These are phyloP conservation scores for Cystofilobasidium ferigula DNA, from an alignment of 768 basidiomycete species.

Conservation along the genomic window DNA sequence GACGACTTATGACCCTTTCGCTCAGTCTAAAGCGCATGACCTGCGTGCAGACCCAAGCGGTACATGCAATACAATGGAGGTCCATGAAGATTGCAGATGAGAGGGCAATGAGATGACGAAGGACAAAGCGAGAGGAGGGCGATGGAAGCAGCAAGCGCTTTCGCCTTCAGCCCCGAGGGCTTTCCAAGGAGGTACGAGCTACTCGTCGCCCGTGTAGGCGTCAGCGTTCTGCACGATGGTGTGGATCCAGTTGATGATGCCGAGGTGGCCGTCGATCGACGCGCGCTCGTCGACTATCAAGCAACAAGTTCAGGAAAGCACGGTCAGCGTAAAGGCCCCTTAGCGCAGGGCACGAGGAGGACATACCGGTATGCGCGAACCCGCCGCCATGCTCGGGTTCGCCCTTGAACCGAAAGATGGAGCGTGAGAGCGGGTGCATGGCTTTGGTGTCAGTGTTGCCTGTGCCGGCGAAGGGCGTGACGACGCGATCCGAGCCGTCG, in stretches of 20 bases:
- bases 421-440: slow-evolving; percentile 8
- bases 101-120: no score
- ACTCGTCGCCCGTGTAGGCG: slow-evolving; percentile 33
- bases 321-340: no score
- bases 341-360: not conserved
- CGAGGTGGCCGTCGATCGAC: slow-evolving; percentile 31
- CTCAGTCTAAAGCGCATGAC: no score
- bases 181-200: no score
- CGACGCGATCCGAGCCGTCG: slow-evolving; percentile 3
- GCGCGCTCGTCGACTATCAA: slow-evolving; percentile 37
- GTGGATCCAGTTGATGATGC: slow-evolving; percentile 35
- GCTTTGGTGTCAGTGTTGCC: slow-evolving; percentile 15
- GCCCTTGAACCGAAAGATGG: slow-evolving; percentile 20
- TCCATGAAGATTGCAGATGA: no score
- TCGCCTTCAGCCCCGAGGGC: no score
- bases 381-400: not conserved
- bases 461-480: not conserved
- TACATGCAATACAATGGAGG: no score
- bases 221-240: slow-evolving; percentile 36
- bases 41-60: no score
- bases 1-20: no score
- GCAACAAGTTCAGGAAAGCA: no score
- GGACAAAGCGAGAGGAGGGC: no score
- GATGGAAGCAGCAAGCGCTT: no score
- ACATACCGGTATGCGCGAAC: not conserved